Percentiles rank a stretch among this genome's conserved stretches.
Evolutionary conservation across 1,139 yeast genomes (phyloP).

Genomic region (Debaryomycetaceae sp.): DNA sequence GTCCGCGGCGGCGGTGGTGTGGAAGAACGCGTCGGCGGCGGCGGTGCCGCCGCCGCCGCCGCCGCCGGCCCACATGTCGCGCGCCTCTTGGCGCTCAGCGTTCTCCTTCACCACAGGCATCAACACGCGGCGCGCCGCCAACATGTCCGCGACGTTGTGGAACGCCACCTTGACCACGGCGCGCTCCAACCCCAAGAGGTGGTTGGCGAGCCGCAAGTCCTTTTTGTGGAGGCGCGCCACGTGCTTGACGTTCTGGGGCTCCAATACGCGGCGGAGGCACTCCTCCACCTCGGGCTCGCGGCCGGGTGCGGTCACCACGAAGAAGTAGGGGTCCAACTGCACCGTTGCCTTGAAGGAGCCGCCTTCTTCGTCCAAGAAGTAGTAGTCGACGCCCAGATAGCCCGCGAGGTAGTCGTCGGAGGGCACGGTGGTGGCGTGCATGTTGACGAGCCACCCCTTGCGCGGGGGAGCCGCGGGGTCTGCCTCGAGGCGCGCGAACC

Average conservation of each 20-base stretch:
- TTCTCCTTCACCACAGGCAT: slow-evolving; percentile 71
- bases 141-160: slow-evolving; percentile 69
- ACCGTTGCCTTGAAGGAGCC: slow-evolving; percentile 88
- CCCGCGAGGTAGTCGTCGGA: slow-evolving; percentile 56
- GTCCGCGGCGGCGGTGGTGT: slow-evolving; percentile 9
- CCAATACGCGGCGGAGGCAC: slow-evolving; percentile 64
- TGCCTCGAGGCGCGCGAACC: slow-evolving; percentile 71
- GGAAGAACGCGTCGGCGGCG: slow-evolving; percentile 8
- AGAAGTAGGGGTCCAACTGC: slow-evolving; percentile 84
- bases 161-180: slow-evolving; percentile 65
- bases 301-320: slow-evolving; percentile 62
- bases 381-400: slow-evolving; percentile 86
- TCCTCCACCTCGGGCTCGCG: slow-evolving; percentile 86
- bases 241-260: slow-evolving; percentile 50
- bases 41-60: slow-evolving; percentile 16
- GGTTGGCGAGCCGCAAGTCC: slow-evolving; percentile 79
- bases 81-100: slow-evolving; percentile 22
- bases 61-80: slow-evolving; percentile 13
- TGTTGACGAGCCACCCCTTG: slow-evolving; percentile 86
- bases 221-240: slow-evolving; percentile 61
- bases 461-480: slow-evolving; percentile 46
- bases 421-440: slow-evolving; percentile 69
- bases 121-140: slow-evolving; percentile 66
- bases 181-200: slow-evolving; percentile 71
- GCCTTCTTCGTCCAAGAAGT: slow-evolving; percentile 96